Conservation (phyloP, 768 basidiomycete species). For the Mycena sanguinolenta region DNA sequence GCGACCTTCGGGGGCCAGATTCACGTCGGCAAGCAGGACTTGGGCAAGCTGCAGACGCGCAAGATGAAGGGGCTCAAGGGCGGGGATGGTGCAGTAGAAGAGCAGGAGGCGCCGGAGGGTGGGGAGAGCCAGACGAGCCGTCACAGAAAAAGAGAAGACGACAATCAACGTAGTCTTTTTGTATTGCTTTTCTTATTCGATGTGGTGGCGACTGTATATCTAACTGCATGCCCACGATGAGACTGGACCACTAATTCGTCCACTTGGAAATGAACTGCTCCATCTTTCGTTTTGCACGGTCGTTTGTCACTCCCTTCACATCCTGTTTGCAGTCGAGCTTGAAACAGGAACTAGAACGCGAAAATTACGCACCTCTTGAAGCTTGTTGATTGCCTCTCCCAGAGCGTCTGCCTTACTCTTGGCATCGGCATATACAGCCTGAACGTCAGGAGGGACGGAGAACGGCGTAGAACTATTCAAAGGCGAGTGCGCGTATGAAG, state of each 20-base stretch:
- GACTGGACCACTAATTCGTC: conserved; percentile 12
- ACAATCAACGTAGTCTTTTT: conserved; percentile 17
- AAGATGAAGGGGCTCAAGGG: conserved; percentile 96
- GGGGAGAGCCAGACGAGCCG: conserved; percentile 27
- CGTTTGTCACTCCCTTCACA: conserved; percentile 18
- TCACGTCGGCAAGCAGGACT: conserved; percentile 91
- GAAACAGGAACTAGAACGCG: neutral
- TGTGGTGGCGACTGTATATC: too few relatives aligned
- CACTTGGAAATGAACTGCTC: conserved; percentile 32
- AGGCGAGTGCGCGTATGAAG: conserved; percentile 42
- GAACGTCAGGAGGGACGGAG: conserved; percentile 31
- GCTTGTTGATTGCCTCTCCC: conserved; percentile 25
- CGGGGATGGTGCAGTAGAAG: conserved; percentile 39
- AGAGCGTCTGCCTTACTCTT: conserved; percentile 37
- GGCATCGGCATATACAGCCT: conserved; percentile 35
- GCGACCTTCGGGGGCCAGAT: conserved; percentile 92
- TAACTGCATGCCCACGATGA: too few relatives aligned
- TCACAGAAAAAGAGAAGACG: conserved; percentile 40
- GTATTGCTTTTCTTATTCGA: neutral
- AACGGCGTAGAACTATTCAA: conserved; percentile 47
- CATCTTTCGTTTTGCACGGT: conserved; percentile 21
- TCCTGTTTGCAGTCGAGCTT: conserved; percentile 17
- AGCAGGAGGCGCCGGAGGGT: conserved; percentile 35
- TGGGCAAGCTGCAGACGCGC: conserved; percentile 86
- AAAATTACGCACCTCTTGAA: conserved; percentile 41